Evolutionary conservation across 1,284 basidiomycete genomes (phyloP).

Genomic region (Ceratobasidium sp.): DNA sequence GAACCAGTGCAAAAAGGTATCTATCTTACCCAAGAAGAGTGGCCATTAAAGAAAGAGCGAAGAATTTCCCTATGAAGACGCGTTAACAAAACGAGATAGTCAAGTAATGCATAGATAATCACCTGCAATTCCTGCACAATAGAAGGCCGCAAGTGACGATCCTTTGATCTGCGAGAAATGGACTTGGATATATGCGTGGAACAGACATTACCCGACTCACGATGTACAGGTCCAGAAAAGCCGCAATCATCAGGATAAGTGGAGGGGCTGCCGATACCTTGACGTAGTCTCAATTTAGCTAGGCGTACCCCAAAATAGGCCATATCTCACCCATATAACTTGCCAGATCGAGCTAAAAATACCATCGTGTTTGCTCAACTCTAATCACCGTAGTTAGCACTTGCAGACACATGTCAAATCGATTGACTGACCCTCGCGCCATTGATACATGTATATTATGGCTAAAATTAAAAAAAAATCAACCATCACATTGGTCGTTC

Average conservation of each 20-base stretch:
- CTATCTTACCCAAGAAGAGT: slow-evolving; percentile 3
- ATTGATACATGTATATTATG: slow-evolving; percentile 9
- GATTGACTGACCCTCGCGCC: not conserved
- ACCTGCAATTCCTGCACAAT: slow-evolving; percentile 6
- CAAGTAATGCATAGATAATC: not conserved
- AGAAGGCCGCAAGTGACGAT: not conserved
- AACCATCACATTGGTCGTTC: not conserved
- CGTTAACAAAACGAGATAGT: not conserved
- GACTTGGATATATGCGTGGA: not conserved
- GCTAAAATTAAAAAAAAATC: not conserved
- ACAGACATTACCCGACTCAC: not conserved
- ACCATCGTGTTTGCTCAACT: not conserved
- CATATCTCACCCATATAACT: slow-evolving; percentile 9
- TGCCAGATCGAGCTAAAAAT: slow-evolving; percentile 14
- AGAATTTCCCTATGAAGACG: slow-evolving; percentile 11
- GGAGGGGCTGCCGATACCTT: slow-evolving; percentile 24
- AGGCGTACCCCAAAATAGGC: not conserved
- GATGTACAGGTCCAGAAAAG: slow-evolving; percentile 12
- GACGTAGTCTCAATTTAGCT: no score
- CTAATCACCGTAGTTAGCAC: not conserved
- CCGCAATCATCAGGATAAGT: slow-evolving; percentile 16
- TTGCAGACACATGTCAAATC: no score
- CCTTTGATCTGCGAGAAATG: not conserved
- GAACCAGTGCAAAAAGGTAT: not conserved
- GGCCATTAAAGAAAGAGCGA: slow-evolving; percentile 28